phyloP scores from a whole-genome alignment of 2,329 filamentous ascomycete species.

The Aspergillus spinulosporus region DNA sequence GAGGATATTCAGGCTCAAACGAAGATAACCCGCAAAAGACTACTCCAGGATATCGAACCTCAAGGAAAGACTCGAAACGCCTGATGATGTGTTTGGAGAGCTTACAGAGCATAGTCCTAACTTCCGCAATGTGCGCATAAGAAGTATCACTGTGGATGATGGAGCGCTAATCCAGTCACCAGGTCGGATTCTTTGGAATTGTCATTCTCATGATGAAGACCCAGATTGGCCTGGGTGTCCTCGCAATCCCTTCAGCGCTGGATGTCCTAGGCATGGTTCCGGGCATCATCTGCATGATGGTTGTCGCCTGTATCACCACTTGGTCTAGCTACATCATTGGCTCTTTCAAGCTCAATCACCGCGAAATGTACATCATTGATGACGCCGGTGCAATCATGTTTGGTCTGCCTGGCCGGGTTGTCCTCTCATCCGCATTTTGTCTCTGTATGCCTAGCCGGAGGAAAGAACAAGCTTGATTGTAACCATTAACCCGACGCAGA shows the following conservation, averaged over 20 bases:
- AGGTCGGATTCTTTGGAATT: constrained; percentile 48
- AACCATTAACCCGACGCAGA: constrained; percentile 1
- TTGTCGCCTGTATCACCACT: constrained; percentile 46
- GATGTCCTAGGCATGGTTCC: constrained; percentile 51
- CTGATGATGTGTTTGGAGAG: constrained; percentile 9
- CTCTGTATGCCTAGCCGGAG: not conserved
- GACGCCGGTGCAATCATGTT: constrained; percentile 58
- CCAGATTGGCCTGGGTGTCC: constrained; percentile 49
- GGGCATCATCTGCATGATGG: constrained; percentile 46
- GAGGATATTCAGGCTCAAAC: too few relatives aligned
- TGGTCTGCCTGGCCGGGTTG: constrained; percentile 53
- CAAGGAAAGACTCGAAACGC: too few relatives aligned
- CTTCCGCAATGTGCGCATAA: constrained; percentile 9
- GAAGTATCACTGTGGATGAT: not conserved
- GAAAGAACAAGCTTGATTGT: not conserved
- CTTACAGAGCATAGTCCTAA: constrained; percentile 8
- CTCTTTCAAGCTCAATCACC: constrained; percentile 54
- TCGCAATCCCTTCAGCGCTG: constrained; percentile 51
- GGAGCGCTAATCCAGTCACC: too few relatives aligned
- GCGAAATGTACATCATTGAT: constrained; percentile 58
- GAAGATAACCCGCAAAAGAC: too few relatives aligned
- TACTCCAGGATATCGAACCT: too few relatives aligned
- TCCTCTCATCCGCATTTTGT: constrained; percentile 35
- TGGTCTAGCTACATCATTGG: constrained; percentile 53
- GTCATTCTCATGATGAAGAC: constrained; percentile 49